These are phyloP conservation scores for Monosporascus sp. DNA, from an alignment of 2,329 filamentous ascomycete genomes.

Conservation along the genomic window DNA sequence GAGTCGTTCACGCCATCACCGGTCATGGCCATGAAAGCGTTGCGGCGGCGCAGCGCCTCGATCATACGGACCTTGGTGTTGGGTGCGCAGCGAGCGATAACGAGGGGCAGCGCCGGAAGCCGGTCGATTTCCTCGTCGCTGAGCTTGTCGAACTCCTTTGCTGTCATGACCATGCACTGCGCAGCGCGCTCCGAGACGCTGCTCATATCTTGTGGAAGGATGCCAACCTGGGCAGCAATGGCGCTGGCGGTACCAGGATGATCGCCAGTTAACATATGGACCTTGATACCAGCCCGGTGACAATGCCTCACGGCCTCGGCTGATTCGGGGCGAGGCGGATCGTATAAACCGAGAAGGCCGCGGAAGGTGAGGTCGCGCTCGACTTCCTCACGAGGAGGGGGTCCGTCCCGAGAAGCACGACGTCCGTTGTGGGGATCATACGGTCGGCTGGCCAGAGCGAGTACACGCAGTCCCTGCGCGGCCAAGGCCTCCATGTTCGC, in stretches of 20 bases:
- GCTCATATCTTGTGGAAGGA: conserved; percentile 54
- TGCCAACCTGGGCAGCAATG: conserved; percentile 53
- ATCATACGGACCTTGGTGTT: conserved; percentile 66
- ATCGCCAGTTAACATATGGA: conserved; percentile 58
- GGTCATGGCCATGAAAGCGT: conserved; percentile 56
- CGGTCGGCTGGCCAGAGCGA: conserved; percentile 51
- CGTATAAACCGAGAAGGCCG: conserved; percentile 64
- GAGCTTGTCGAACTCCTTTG: conserved; percentile 53
- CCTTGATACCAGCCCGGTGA: conserved; percentile 49
- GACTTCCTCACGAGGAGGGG: conserved; percentile 45
- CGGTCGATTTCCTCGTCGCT: conserved; percentile 53
- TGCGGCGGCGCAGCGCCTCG: conserved; percentile 56
- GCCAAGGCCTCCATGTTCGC: conserved; percentile 60
- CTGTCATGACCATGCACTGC: conserved; percentile 50
- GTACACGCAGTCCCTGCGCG: conserved; percentile 54
- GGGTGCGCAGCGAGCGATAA: conserved; percentile 59
- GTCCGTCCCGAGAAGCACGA: conserved; percentile 36
- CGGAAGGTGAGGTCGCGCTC: conserved; percentile 58
- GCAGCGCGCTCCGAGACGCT: conserved; percentile 33
- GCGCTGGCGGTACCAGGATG: conserved; percentile 52
- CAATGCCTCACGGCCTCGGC: conserved; percentile 46
- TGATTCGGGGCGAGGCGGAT: conserved; percentile 58
- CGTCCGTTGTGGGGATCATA: conserved; percentile 23
- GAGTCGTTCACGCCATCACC: conserved; percentile 62
- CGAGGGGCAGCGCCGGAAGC: conserved; percentile 52